Evolutionary conservation across 2,329 filamentous ascomycete species (phyloP), one percentile per base, ranked within the genome.

Genomic region (Hirsutella minnesotensis): DNA sequence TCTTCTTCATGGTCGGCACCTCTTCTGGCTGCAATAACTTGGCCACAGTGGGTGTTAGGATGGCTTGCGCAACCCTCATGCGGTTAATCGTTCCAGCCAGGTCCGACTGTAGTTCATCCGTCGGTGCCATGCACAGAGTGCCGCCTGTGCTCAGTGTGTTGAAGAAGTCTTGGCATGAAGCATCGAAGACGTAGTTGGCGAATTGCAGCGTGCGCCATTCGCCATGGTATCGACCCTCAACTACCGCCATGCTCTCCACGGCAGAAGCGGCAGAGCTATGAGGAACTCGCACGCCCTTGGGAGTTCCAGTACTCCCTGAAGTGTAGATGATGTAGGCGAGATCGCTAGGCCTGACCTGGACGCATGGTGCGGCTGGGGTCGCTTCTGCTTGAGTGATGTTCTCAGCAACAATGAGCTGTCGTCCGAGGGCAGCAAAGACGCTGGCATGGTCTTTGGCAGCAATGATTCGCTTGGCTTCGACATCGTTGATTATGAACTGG

Each of bases 1-100:
- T 33, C 2, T 44, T 44, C 20, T 44, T 36, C 3, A 51, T 40
- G n/a, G 5, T 22, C 5, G 50, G 50, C 12, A 49, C 48, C 4
- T 51, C 47, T 12, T 40, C 33, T 1, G 50, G 48, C 13, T 16
- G 40, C 34, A 51, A 41, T 2, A 50, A 42, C 12, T 40, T 37
- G 7, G 47, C 47, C n/a, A 50, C 47, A 2, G 49, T 50, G n/a
- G 49, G 48, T 1, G 49, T 51, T 18, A 51, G 42, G 7, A 46
- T 40, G 3, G 41, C 35, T 8, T 49, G 45, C 4, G 38, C 40
- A 0, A 42, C 48, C 37, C 39, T 3, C 47, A 43, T 7, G 41
- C 40, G 31, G 31, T 34, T 34, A 16, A 34, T 34, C 12, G 31
- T 16, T 15, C 31, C 31, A 15, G 31, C 12, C 8, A 34, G n/a